Conservation (phyloP, 2,329 filamentous ascomycete species). For the Hypoxylon sp. region DNA sequence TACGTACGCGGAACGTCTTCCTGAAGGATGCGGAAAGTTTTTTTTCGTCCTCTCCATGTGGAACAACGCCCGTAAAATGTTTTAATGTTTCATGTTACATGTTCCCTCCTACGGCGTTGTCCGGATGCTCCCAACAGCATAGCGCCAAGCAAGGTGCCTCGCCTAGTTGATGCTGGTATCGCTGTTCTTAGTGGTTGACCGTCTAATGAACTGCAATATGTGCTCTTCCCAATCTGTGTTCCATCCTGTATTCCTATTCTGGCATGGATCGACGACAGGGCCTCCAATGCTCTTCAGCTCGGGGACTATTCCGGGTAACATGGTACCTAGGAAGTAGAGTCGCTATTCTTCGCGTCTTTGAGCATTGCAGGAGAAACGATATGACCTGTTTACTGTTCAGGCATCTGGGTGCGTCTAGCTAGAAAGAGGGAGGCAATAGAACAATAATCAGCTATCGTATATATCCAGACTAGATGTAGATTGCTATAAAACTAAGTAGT, state of each 20-base stretch:
- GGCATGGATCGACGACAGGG: slow-evolving; percentile 10
- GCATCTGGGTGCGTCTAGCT: not conserved
- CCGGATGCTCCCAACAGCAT: slow-evolving; percentile 21
- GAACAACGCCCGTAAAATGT: not conserved
- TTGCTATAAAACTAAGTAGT: slow-evolving; percentile 16
- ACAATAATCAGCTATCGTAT: slow-evolving; percentile 17
- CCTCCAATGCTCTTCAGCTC: slow-evolving; percentile 10
- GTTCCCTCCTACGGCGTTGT: slow-evolving; percentile 14
- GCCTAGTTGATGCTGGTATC: not conserved
- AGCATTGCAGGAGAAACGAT: not conserved
- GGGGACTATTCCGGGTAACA: slow-evolving; percentile 14
- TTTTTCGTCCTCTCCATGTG: slow-evolving; percentile 8
- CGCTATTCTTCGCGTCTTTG: not conserved
- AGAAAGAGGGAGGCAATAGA: not conserved
- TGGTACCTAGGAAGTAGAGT: not conserved
- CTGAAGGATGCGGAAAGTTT: slow-evolving; percentile 29
- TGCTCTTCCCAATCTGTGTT: slow-evolving; percentile 3
- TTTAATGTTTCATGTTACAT: slow-evolving; percentile 8
- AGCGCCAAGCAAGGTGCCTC: slow-evolving; percentile 14
- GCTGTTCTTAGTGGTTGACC: slow-evolving; percentile 7
- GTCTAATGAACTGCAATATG: slow-evolving; percentile 13
- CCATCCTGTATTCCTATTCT: slow-evolving; percentile 5
- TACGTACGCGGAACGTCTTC: slow-evolving; percentile 29
- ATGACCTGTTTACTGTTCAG: not conserved
- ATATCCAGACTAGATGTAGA: slow-evolving; percentile 39